Conservation (phyloP, 257 asterid genomes). For the Henckelia pumila region DNA sequence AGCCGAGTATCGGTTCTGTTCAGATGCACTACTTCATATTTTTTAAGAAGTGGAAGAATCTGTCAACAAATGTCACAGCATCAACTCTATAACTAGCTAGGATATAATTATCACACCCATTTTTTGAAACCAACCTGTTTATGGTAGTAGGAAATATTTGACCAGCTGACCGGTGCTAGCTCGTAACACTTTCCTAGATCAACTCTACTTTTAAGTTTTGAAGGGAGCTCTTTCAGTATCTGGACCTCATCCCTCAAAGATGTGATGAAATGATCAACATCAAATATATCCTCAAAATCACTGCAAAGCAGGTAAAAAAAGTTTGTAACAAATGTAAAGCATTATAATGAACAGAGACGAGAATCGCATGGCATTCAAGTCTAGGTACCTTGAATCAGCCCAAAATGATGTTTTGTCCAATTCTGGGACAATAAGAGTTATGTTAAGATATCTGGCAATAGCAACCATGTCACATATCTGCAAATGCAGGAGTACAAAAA, state of each 20-base stretch:
- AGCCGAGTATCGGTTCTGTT: conserved; percentile 58
- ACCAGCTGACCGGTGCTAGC: conserved; percentile 74
- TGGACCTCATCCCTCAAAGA: conserved; percentile 74
- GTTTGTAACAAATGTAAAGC: background rate
- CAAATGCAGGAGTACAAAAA: conserved; percentile 11
- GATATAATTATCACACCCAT: background rate
- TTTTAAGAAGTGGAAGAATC: conserved; percentile 55
- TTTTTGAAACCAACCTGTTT: conserved; percentile 41
- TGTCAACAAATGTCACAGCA: conserved; percentile 22
- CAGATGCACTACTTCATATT: conserved; percentile 49
- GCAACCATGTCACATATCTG: conserved; percentile 85
- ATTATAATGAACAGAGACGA: background rate
- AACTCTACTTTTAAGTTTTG: conserved; percentile 52
- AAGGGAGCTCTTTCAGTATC: conserved; percentile 59
- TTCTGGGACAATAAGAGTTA: conserved; percentile 67
- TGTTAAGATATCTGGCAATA: conserved; percentile 56
- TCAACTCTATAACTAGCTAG: background rate
- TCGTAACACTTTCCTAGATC: conserved; percentile 46
- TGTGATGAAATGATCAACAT: conserved; percentile 54
- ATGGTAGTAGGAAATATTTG: conserved; percentile 61
- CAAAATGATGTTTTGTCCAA: conserved; percentile 74
- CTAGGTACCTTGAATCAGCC: conserved; percentile 64
- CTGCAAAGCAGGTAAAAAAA: conserved; percentile 35
- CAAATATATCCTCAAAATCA: conserved; percentile 69
- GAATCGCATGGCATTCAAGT: background rate